Evolutionary conservation across 371 early-diverging fungal species (phyloP), one percentile per base, ranked within the genome.

Genomic region (Mortierella sp.): DNA sequence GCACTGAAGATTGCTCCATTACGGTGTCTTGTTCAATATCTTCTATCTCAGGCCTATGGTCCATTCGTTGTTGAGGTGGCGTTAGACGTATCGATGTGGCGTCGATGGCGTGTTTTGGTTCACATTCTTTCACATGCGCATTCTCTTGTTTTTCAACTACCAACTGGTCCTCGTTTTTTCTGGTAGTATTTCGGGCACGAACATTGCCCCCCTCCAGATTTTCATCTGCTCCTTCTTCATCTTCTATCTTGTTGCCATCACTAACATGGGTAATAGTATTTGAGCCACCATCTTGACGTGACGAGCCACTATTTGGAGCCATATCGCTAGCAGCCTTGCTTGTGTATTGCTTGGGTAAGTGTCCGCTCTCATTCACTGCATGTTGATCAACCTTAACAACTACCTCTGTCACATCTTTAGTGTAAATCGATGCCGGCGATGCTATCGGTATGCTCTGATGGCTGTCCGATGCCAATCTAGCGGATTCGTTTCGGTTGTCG

Each of bases 1-100:
- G 45, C 9, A 66, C 70, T 2, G 66, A 66, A 6, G 79, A 78
- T 58, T 78, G 79, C 43, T 78, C 79, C 73, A 73, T 53, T 1
- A 69, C 70, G 8, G 53, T 57, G 26, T 73, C 79, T 49, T 76
- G 76, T 43, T 73, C 74, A 10, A 61, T 61, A 55, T 70, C 67
- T 34, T 76, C 64, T 9, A 47, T 28, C 23, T 34, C 45, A 15
- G 59, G 51, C 12, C 32, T 64, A 17, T 55, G 37, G 15, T 53
- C 60, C 47, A 15, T 23, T 15, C 12, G 51, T 0, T 37, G 56
- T n/a, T 56, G 64, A 31, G 31, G 22, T 13, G 17, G 37, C 43
- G 6, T 13, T 37, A 19, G 19, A 17, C 34, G 58, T 1, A 15
- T 2, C 23, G 19, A 15, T 35, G n/a, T 34, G 17, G 19, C 19